phyloP scores from a whole-genome alignment of 1,284 basidiomycete species.

The Termitomyces sp. region DNA sequence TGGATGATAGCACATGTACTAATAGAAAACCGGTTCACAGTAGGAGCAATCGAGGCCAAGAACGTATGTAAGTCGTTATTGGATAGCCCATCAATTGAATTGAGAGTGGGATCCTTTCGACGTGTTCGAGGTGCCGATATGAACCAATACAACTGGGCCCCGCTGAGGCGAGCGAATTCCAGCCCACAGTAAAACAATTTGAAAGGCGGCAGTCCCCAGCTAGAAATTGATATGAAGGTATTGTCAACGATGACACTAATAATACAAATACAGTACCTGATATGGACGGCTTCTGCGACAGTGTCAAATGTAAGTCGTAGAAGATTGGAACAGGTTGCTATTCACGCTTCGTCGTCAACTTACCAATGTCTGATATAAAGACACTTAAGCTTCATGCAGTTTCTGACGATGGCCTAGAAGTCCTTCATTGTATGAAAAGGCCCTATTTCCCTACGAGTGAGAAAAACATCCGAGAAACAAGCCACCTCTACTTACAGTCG shows the following conservation, averaged over 20 bases:
- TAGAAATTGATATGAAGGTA: background rate
- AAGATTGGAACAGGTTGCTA: background rate
- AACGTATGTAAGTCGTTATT: background rate
- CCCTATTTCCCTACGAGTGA: background rate
- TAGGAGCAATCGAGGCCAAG: background rate
- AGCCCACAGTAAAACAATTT: background rate
- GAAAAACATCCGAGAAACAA: background rate
- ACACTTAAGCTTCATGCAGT: background rate
- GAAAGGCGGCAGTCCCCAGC: background rate
- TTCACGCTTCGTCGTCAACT: background rate
- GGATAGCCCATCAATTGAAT: background rate
- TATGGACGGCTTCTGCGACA: background rate
- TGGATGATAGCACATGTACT: background rate
- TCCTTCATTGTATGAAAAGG: background rate
- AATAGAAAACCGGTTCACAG: background rate
- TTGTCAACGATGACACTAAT: background rate
- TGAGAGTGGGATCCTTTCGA: background rate
- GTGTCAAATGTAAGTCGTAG: background rate
- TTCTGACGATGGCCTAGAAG: background rate
- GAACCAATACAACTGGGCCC: background rate
- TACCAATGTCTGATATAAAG: background rate
- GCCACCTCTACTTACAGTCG: background rate
- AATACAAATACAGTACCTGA: background rate
- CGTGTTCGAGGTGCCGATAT: background rate
- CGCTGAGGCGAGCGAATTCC: background rate